Conservation (phyloP, 2,329 filamentous ascomycete genomes). For the Helotiales sp. region DNA sequence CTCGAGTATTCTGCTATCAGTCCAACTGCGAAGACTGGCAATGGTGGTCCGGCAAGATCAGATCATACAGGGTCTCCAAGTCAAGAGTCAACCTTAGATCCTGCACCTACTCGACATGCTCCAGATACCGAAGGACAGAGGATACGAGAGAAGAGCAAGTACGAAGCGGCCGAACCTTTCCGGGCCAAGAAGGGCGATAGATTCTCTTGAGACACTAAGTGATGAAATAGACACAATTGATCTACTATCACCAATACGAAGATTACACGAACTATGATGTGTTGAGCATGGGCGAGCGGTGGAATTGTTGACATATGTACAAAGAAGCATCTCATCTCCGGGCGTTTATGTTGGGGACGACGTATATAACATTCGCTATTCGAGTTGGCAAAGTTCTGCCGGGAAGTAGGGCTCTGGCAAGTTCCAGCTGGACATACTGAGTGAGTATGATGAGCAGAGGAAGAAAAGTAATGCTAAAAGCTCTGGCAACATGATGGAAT, state of each 20-base stretch:
- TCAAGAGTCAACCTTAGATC: conserved; percentile 70
- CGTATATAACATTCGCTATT: not conserved
- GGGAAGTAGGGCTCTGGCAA: not conserved
- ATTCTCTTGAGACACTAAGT: conserved; percentile 55
- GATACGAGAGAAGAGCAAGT: conserved; percentile 80
- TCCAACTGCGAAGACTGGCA: conserved; percentile 30
- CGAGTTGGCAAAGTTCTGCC: not conserved
- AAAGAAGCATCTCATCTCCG: conserved; percentile 18
- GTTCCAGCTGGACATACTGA: not conserved
- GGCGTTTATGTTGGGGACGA: conserved; percentile 12
- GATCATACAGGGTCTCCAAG: conserved; percentile 63
- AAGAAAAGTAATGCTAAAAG: too few species aligned
- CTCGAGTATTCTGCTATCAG: conserved; percentile 47
- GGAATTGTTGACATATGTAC: conserved; percentile 7
- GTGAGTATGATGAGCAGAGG: too few species aligned
- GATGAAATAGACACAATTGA: conserved; percentile 11
- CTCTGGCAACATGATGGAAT: too few species aligned
- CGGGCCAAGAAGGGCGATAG: conserved; percentile 81
- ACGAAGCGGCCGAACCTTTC: conserved; percentile 77
- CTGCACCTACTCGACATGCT: conserved; percentile 82
- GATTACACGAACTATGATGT: not conserved
- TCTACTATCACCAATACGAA: not conserved
- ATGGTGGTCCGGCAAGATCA: conserved; percentile 55
- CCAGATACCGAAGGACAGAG: conserved; percentile 68
- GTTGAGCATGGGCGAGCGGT: not conserved